Evolutionary conservation across 2,329 filamentous ascomycete species (phyloP).

Genomic region (Exserohilum rostratum): DNA sequence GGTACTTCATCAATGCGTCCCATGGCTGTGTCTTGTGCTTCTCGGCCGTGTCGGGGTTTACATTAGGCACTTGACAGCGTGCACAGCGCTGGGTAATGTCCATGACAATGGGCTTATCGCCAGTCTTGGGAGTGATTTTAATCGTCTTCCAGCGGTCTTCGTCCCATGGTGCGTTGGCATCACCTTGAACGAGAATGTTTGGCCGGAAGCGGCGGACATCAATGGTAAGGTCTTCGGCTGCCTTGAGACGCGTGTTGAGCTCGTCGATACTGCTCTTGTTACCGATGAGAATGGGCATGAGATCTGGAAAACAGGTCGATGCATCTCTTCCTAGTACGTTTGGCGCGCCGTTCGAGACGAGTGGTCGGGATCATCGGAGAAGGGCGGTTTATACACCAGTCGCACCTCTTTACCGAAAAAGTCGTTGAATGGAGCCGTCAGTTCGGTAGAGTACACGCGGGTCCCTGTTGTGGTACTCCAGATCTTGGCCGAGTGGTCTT

Average conservation of each 20-base stretch:
- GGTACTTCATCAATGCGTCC: conserved; percentile 66
- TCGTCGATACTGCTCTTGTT: conserved; percentile 63
- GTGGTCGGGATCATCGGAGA: conserved; percentile 53
- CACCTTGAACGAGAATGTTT: conserved; percentile 65
- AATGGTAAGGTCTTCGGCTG: conserved; percentile 57
- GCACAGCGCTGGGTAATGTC: conserved; percentile 66
- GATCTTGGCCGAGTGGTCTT: conserved; percentile 58
- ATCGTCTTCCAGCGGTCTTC: conserved; percentile 70
- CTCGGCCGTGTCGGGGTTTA: conserved; percentile 66
- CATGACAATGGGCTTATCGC: conserved; percentile 49
- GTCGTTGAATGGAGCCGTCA: conserved; percentile 61
- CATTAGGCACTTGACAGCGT: conserved; percentile 68
- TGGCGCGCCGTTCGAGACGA: conserved; percentile 62
- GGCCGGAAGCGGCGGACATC: conserved; percentile 64
- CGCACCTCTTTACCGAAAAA: conserved; percentile 64
- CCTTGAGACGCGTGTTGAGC: conserved; percentile 61
- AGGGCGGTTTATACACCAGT: conserved; percentile 67
- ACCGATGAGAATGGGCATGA: conserved; percentile 63
- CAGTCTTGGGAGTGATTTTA: conserved; percentile 45
- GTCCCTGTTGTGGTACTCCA: conserved; percentile 66
- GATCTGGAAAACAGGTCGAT: conserved; percentile 64
- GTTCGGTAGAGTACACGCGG: conserved; percentile 57
- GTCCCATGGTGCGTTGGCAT: conserved; percentile 58
- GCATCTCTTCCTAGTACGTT: conserved; percentile 60
- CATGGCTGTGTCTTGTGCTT: conserved; percentile 66